Evolutionary conservation across 225 moss, liverwort and hornwort genomes (phyloP).

Genomic region (Thuidium tamariscinum): DNA sequence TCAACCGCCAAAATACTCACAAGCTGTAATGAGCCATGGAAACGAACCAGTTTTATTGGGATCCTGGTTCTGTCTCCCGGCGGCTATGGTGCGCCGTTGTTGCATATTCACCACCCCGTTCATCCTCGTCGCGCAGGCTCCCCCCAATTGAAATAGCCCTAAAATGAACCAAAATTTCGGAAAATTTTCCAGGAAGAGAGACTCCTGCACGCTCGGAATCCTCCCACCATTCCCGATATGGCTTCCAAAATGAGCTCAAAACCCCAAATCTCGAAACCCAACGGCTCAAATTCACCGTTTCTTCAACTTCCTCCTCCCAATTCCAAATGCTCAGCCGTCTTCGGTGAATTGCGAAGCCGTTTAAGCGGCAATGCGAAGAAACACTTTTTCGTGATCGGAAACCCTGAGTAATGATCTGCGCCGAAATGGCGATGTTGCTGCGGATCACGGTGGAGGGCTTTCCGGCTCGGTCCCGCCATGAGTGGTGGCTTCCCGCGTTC

Average conservation of each 20-base stretch:
- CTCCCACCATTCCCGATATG: not conserved
- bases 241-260: not conserved
- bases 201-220: not conserved
- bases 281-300: not conserved
- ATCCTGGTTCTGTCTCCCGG: slow-evolving; percentile 41
- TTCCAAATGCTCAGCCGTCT: not conserved
- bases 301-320: not conserved
- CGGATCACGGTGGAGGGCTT: not conserved
- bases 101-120: slow-evolving; percentile 41
- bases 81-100: slow-evolving; percentile 41
- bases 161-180: not conserved
- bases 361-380: not conserved
- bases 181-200: not conserved
- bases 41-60: slow-evolving; percentile 19
- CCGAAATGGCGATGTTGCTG: not conserved
- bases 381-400: not conserved
- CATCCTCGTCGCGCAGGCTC: not conserved
- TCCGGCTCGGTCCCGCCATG: not conserved
- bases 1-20: not conserved
- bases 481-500: not conserved
- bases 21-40: not conserved
- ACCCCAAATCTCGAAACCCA: not conserved
- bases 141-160: not conserved
- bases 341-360: not conserved
- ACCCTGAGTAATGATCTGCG: not conserved